These are phyloP conservation scores for Lathyrus oleraceus DNA, from an alignment of 306 rosid genomes.

Conservation along the genomic window DNA sequence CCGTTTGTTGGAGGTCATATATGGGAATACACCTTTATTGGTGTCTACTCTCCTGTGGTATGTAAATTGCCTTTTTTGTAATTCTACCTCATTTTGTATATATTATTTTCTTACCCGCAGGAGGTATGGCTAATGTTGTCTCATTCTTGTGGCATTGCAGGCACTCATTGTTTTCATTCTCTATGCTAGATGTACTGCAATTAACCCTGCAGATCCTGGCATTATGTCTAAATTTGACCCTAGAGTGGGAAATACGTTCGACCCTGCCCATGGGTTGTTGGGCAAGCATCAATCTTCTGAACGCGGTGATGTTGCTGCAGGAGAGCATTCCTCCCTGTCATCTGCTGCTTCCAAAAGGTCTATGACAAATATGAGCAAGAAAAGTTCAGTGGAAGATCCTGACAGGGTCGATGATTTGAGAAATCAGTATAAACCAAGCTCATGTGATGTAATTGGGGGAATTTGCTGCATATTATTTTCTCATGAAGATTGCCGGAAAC, in stretches of 20 bases:
- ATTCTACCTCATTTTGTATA: not conserved
- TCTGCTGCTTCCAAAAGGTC: conserved; percentile 77
- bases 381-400: conserved; percentile 74
- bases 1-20: conserved; percentile 87
- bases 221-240: conserved; percentile 79
- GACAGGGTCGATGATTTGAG: conserved; percentile 51
- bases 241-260: conserved; percentile 42
- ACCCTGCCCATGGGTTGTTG: conserved; percentile 51
- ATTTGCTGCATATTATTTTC: conserved; percentile 73
- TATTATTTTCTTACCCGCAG: conserved; percentile 13
- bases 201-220: conserved; percentile 98
- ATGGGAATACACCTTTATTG: conserved; percentile 75
- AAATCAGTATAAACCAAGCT: conserved; percentile 42
- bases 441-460: conserved; percentile 58
- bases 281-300: conserved; percentile 59
- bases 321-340: conserved; percentile 64
- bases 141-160: conserved; percentile 59
- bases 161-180: conserved; percentile 89
- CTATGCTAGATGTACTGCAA: conserved; percentile 92
- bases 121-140: conserved; percentile 25
- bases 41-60: conserved; percentile 85
- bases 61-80: conserved; percentile 36
- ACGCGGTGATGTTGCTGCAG: conserved; percentile 51
- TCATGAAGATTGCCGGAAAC: conserved; percentile 85
- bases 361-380: conserved; percentile 71